Evolutionary conservation across 495 filamentous ascomycete species (phyloP).

Genomic region (Lasiosphaeriaceae sp.): DNA sequence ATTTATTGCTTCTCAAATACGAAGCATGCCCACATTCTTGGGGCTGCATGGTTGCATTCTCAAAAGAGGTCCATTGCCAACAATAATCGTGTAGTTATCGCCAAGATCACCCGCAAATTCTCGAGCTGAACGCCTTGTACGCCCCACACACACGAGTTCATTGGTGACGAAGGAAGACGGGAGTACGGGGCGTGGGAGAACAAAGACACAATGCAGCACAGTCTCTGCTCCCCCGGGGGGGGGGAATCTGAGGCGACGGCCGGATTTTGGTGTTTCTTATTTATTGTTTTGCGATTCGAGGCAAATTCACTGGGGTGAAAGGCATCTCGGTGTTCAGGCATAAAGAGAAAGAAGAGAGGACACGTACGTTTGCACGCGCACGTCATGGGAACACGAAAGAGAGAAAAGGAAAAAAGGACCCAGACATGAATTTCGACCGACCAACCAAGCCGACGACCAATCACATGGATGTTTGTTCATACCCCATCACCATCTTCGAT

Average conservation of each 20-base stretch:
- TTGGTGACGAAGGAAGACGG: neutral
- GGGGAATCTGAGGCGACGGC: too few relatives aligned
- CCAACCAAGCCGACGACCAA: too few relatives aligned
- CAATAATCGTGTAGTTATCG: slow-evolving; percentile 67
- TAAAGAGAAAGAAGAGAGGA: slow-evolving; percentile 1
- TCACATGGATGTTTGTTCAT: too few relatives aligned
- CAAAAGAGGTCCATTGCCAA: too few relatives aligned
- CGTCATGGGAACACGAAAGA: neutral
- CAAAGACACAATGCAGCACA: neutral
- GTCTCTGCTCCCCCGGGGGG: too few relatives aligned
- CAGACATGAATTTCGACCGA: too few relatives aligned
- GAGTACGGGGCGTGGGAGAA: neutral
- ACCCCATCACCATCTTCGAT: neutral
- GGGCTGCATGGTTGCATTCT: too few relatives aligned
- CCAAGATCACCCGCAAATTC: slow-evolving; percentile 92
- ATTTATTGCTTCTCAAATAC: too few relatives aligned
- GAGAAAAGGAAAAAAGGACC: neutral
- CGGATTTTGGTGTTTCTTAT: neutral
- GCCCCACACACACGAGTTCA: neutral
- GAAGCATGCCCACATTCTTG: too few relatives aligned
- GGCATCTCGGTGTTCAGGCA: neutral
- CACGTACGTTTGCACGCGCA: too few relatives aligned
- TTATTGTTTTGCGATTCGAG: neutral
- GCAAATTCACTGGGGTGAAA: neutral
- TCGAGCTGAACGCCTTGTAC: slow-evolving; percentile 49